Conservation (phyloP, 2,329 filamentous ascomycete genomes). For the Botrytis hyacinthi region DNA sequence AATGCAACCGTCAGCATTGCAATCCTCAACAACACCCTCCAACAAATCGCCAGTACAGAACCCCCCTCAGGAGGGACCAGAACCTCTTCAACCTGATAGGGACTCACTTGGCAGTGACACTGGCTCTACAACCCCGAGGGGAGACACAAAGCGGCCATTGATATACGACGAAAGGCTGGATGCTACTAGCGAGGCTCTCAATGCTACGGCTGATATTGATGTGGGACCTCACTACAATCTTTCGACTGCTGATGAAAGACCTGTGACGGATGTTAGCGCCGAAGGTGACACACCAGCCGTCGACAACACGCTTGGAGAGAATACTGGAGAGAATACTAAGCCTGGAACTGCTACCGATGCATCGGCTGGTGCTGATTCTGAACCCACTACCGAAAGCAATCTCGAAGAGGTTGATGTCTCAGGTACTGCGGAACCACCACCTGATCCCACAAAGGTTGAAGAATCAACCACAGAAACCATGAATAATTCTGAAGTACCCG, state of each 20-base stretch:
- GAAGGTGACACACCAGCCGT: background rate
- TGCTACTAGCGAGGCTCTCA: background rate
- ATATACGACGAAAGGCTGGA: slow-evolving; percentile 11
- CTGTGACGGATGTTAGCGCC: background rate
- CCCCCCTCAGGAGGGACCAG: slow-evolving; percentile 2
- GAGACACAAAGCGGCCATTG: background rate
- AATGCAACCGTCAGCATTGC: slow-evolving; percentile 27
- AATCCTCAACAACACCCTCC: slow-evolving; percentile 12
- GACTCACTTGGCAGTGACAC: background rate
- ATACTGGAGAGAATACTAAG: background rate
- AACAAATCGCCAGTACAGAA: slow-evolving; percentile 14
- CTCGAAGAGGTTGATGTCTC: background rate
- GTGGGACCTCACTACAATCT: background rate
- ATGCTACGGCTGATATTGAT: background rate
- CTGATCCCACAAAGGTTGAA: background rate
- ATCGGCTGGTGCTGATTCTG: background rate
- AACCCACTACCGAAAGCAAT: background rate
- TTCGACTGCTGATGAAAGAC: background rate
- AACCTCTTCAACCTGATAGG: slow-evolving; percentile 5
- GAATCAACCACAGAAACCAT: background rate
- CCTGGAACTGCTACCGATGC: background rate
- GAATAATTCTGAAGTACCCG: background rate
- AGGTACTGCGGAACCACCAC: background rate
- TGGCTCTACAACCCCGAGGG: background rate
- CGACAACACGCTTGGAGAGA: background rate